Evolutionary conservation across 192 early-diverging fungal genomes (phyloP), one percentile per base, ranked within the genome.

Genomic region (Coemansia sp.): DNA sequence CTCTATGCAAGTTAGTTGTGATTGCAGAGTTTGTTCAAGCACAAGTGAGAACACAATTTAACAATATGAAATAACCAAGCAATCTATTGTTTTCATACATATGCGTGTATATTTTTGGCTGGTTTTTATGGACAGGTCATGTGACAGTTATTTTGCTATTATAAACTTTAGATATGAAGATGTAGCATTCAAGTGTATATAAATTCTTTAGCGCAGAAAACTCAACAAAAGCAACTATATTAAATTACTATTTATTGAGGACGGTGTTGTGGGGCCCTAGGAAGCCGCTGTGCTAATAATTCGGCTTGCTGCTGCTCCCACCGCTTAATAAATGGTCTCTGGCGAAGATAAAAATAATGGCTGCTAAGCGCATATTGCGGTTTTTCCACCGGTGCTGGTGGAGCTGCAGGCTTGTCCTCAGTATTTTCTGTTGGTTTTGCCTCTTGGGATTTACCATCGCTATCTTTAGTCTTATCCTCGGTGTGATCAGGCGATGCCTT

Each of bases 281-380:
- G 72, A 11, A 69, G 59, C 38, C 53, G 59, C 19, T 62, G 28
- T 4, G 38, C 63, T 14, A 75, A 54, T 21, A 34, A 17, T n/a
- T 65, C 55, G 23, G 31, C 63, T 54, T 65, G 64, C 31, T 62
- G 58, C 20, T 62, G 62, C 48, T 74, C 72, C 65, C 57, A 68
- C 36, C 51, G 25, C 46, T 68, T 48, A 44, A 74, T 54, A 57
- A 68, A 68, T 46, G 72, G 66, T 15, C 72, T 37, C 48, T 68
- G 56, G 5, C 72, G 60, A 6, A 74, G 52, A 40, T 74, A 74
- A 38, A 74, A 59, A 26, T 59, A 63, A 51, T 75, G 62, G 21
- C 21, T 52, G 54, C 67, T 67, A 42, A 75, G 63, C 2, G 53
- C 28, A 34, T 65, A 75, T 21, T 22, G 40, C 22, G 49, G 23